Percentiles rank a stretch among this genome's conserved stretches.
Conservation (phyloP, 139 green algal species). For the Chlorella sp. region DNA sequence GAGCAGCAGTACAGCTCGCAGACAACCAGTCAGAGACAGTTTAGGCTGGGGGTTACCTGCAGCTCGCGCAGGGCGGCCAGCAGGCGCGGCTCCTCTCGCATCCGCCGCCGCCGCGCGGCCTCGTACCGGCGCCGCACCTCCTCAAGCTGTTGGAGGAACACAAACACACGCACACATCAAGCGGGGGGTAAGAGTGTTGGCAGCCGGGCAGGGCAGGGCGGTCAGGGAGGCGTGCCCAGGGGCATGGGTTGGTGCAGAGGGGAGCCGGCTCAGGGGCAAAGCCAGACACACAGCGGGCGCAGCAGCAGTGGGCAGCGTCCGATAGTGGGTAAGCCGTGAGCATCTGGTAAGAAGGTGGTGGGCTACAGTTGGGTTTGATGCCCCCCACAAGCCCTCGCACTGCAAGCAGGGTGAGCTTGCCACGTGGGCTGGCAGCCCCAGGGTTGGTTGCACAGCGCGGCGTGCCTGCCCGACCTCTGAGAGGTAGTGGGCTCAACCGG, state of each 20-base stretch:
- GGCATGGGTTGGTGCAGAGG: background rate
- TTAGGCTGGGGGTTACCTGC: background rate
- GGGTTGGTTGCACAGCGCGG: no score
- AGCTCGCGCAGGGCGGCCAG: slow-evolving; percentile 13
- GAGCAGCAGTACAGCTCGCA: background rate
- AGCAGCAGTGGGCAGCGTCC: background rate
- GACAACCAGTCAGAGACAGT: background rate
- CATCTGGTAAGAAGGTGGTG: no score
- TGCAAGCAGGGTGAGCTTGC: no score
- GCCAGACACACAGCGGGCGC: background rate
- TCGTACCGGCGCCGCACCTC: slow-evolving; percentile 29
- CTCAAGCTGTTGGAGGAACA: background rate
- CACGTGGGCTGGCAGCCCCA: no score
- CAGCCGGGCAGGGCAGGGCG: no score
- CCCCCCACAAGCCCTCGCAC: no score
- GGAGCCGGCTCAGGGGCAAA: background rate
- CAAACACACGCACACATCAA: background rate
- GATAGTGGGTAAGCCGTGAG: no score
- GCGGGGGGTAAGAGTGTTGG: background rate
- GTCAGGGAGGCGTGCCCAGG: background rate
- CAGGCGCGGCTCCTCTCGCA: slow-evolving; percentile 33
- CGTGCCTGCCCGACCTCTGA: no score
- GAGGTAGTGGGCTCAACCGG: no score
- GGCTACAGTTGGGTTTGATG: no score
- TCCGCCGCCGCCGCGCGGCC: slow-evolving; percentile 7